These are phyloP conservation scores for Kregervanrija fluxuum DNA, from an alignment of 805 yeast genomes.

Conservation along the genomic window DNA sequence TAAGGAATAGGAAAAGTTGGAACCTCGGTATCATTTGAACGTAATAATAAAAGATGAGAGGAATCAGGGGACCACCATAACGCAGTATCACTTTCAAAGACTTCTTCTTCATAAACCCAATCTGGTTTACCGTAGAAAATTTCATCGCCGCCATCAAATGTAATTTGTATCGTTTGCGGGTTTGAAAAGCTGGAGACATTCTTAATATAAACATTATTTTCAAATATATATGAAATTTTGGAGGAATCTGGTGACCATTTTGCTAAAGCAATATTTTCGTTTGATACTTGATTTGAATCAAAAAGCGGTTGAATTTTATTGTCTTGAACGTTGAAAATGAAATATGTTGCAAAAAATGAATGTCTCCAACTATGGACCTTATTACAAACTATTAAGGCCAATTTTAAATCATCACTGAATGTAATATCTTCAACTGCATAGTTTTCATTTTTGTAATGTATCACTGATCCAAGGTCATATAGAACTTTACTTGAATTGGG, in stretches of 20 bases:
- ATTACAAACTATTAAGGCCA: conserved; percentile 55
- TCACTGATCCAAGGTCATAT: conserved; percentile 38
- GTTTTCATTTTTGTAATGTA: conserved; percentile 31
- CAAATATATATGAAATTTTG: conserved; percentile 56
- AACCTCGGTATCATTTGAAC: conserved; percentile 68
- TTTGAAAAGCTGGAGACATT: conserved; percentile 21
- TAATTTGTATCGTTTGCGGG: conserved; percentile 38
- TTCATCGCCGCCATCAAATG: conserved; percentile 62
- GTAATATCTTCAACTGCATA: conserved; percentile 45
- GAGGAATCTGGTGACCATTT: conserved; percentile 70
- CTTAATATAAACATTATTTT: conserved; percentile 62
- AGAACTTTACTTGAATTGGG: conserved; percentile 36
- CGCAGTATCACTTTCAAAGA: conserved; percentile 59
- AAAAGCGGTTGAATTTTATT: conserved; percentile 18
- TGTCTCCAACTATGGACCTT: conserved; percentile 66
- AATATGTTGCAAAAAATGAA: conserved; percentile 56
- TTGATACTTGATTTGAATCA: conserved; percentile 14
- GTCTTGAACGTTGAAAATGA: conserved; percentile 45
- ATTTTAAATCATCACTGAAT: conserved; percentile 61
- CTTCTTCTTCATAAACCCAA: conserved; percentile 94
- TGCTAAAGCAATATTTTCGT: conserved; percentile 38
- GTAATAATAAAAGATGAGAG: conserved; percentile 51
- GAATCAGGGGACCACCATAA: conserved; percentile 87
- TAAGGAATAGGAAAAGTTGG: conserved; percentile 70
- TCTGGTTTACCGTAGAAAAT: conserved; percentile 86